Evolutionary conservation across 2,329 filamentous ascomycete species (phyloP), one percentile per base, ranked within the genome.

Genomic region (Fusarium falciforme): DNA sequence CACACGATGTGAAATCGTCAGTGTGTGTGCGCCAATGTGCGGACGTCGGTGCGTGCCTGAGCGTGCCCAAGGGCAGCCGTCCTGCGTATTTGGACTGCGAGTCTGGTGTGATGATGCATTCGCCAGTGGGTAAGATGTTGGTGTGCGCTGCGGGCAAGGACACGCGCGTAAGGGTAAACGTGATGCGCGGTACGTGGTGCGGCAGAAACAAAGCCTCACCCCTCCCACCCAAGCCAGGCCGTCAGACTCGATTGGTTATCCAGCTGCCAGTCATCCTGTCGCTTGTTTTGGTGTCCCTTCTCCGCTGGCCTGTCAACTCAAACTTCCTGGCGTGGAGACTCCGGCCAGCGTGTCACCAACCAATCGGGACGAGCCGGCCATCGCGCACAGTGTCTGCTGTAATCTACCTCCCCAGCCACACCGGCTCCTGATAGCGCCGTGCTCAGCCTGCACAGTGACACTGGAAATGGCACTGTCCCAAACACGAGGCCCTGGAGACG

Each of bases 261-360:
- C 47, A 58, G 35, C 29, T 59, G 17, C 58, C 20, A 63, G 52
- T 40, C 47, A 61, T 57, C 33, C 55, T 31, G 27, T 52, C 69
- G 29, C 63, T 69, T 73, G 66, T 71, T 76, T 72, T 72, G 69
- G 64, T 52, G 60, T 58, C 35, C 33, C 25, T 61, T 44, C 38
- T 61, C 14, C 55, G 59, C 54, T 59, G 63, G 59, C 68, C 29
- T 57, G 49, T 64, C 62, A 64, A 64, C 54, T 38, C 29, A 27
- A 54, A 17, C 20, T 47, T 29, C 52, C 49, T 35, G 52, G 49
- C 44, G 29, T 36, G 29, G 20, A 49, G 38, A 14, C 20, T 47
- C 36, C n/a, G 42, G 20, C 57, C 62, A 67, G 62, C 72, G 69
- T 74, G 72, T 67, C 44, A 55, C 20, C 54, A 36, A 27, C 72